Conservation (phyloP, 345 rosid species). For the Hevea brasiliensis region DNA sequence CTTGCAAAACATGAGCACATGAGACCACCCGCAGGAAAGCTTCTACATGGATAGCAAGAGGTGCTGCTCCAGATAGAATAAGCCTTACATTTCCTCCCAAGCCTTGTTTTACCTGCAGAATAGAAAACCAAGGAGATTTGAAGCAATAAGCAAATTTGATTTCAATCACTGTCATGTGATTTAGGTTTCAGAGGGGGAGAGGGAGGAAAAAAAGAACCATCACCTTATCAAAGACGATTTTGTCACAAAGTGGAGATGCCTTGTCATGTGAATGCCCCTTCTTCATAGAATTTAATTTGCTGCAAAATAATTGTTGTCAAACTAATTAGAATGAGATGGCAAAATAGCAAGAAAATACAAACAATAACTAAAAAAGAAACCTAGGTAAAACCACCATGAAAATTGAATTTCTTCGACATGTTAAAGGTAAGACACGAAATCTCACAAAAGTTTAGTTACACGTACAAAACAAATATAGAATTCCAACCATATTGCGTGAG, state of each 20-base stretch:
- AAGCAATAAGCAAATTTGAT: neutral
- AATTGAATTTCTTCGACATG: neutral
- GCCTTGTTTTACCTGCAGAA: conserved; percentile 77
- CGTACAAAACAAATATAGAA: neutral
- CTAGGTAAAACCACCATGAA: neutral
- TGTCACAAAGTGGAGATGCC: conserved; percentile 87
- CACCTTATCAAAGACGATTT: conserved; percentile 85
- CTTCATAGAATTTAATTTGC: conserved; percentile 67
- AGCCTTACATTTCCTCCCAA: conserved; percentile 91
- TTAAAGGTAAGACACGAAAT: neutral
- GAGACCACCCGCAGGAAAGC: conserved; percentile 89
- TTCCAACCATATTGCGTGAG: neutral
- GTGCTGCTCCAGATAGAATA: conserved; percentile 94
- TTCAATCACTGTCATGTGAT: neutral
- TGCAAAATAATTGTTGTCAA: conserved; percentile 27
- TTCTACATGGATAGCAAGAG: conserved; percentile 85
- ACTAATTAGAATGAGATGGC: conserved; percentile 12
- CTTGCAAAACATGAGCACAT: conserved; percentile 94
- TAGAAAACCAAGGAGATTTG: conserved; percentile 8
- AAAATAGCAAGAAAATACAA: conserved; percentile 9
- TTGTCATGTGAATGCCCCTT: conserved; percentile 59
- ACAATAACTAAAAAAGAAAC: neutral
- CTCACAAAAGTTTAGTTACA: neutral
- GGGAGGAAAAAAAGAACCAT: conserved; percentile 2
- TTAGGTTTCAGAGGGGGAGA: neutral